Evolutionary conservation across 2,329 filamentous ascomycete genomes (phyloP), one percentile per base, ranked within the genome.

Genomic region (Eutypa lata): DNA sequence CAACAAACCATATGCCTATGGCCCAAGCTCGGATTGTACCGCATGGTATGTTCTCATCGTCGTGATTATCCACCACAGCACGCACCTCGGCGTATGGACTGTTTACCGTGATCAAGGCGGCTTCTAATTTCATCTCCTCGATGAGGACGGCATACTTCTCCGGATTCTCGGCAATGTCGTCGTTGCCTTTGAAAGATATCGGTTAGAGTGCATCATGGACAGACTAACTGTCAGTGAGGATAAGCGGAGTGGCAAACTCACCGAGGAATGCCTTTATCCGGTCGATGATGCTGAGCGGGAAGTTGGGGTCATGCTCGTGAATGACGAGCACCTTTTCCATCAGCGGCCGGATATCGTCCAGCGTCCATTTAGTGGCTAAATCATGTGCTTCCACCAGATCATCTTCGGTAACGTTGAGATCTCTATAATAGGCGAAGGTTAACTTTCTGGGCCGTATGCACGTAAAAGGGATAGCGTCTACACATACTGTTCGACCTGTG

Each of bases 11-110:
- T n/a, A 80, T 62, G 16, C 80, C 80, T 31, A 83, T 78, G 18
- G 68, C 61, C 79, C 79, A 82, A 51, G 76, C 76, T 11, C 80
- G 77, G 47, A 83, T 73, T 1, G 81, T 84, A 18, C 79, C 81
- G 53, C 73, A 77, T 3, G 79, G 80, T 5, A 73, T 68, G 3
- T 57, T 65, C 2, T 74, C 70, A 51, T 81, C 75, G 61, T 84
- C 81, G 50, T 79, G 78, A 60, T 83, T 82, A 62, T 77, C 75
- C 3, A 78, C 74, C 2, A 76, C 73, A 26, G 75, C 73, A 38
- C 75, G 71, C n/a, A 76, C 75, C 59, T 74, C 71, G 45, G 72
- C 61, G 54, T 73, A 72, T 5, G 72, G 63, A 26, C 68, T 72
- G 53, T 70, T 68, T 51, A 70, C 68, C 6, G 64, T 61, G 35